Base-by-base conservation (phyloP, 2,329 filamentous ascomycete genomes). In the Calonectria leucothoes region DNA sequence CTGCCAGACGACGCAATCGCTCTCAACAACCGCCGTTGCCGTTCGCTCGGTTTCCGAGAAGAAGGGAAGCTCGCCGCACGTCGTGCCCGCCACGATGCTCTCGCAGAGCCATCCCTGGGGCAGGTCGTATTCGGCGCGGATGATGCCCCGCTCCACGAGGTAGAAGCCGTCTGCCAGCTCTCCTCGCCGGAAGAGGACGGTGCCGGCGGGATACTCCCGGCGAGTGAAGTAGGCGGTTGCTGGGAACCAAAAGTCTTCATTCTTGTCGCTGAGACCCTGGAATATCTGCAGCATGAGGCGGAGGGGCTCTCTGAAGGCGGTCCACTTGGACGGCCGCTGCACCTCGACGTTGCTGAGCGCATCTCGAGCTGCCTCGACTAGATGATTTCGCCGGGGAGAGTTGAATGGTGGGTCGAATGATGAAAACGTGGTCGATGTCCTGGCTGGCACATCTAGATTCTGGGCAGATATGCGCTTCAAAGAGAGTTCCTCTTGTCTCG, bases 241-340 rank as follows among this genome's bases (percentile, higher is more conserved):
- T 1, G 91, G 91, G 84, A 96, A 96, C 97, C 97, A 99, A 82
- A 98, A 98, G 83, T 98, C 96, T 83, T 98, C 95, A 81, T 96
- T 97, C 83, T 94, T 92, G 66, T 92, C 88, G 66, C 94, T 97
- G 15, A 98, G 87, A 55, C 95, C 94, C 81, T 97, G 94, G 86
- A 99, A 98, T n/a, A 97, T 95, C 82, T 98, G 96, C 29, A 99
- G 89, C 84, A 99, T 95, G 59, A 99, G 91, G 1, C 95, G 94
- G 10, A 98, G 90, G 0, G 97, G 97, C 82, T 98, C 95, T 77
- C 94, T 94, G 83, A 98, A 97, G 78, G 92, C 92, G 80, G 94
- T 92, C 94, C 96, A 98, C 81, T 92, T 94, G 2, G 90, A 88
- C 25, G 90, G 87, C 6, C 89, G 87, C 64, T 89, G 85, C 12